These are phyloP conservation scores for Pyricularia pennisetigena DNA, from an alignment of 2,329 filamentous ascomycete species.

Conservation along the genomic window DNA sequence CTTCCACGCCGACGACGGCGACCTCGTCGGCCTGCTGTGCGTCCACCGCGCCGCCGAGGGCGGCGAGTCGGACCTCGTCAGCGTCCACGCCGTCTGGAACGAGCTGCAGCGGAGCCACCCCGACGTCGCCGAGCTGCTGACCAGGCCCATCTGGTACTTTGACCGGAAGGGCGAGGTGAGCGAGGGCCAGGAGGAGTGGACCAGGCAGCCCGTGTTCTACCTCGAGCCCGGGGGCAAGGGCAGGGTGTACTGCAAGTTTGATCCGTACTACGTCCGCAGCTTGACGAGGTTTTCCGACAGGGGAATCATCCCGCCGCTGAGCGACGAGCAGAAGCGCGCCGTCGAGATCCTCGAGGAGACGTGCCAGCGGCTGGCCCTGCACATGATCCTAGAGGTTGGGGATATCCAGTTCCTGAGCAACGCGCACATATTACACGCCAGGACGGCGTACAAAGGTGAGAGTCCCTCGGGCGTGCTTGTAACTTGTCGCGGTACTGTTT, in stretches of 20 bases:
- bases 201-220: conserved; percentile 64
- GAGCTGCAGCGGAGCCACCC: conserved; percentile 63
- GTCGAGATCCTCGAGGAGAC: conserved; percentile 64
- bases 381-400: conserved; percentile 79
- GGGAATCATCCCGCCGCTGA: conserved; percentile 65
- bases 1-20: conserved; percentile 77
- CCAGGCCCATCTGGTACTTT: conserved; percentile 80
- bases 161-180: conserved; percentile 81
- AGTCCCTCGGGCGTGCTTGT: conserved; percentile 1
- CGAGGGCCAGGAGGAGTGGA: conserved; percentile 64
- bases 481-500: too few species aligned
- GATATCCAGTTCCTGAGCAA: conserved; percentile 86
- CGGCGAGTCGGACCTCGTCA: conserved; percentile 75
- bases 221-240: conserved; percentile 58
- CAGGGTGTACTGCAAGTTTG: conserved; percentile 76
- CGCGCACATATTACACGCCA: conserved; percentile 68
- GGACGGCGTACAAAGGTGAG: conserved; percentile 63
- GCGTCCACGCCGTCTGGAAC: conserved; percentile 75
- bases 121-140: conserved; percentile 66
- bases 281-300: conserved; percentile 63
- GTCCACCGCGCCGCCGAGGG: conserved; percentile 69
- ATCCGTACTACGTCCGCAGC: conserved; percentile 78
- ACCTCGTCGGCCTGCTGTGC: conserved; percentile 77
- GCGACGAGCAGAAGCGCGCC: conserved; percentile 58
- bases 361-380: conserved; percentile 61